Evolutionary conservation across 768 basidiomycete species (phyloP).

Genomic region (Solioccasus polychromus): DNA sequence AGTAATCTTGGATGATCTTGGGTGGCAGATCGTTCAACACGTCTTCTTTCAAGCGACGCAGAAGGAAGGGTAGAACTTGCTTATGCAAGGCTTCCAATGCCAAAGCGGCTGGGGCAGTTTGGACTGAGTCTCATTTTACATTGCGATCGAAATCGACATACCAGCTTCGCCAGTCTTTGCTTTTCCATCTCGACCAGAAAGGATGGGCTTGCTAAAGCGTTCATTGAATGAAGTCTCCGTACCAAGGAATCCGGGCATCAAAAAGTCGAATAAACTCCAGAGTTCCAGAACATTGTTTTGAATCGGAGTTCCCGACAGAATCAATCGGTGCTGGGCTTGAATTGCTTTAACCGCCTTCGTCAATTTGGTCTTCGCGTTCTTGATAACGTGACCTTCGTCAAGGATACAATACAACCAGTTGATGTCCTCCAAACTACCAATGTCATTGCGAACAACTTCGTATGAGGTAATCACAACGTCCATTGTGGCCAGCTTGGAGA

Average conservation of each 20-base stretch:
- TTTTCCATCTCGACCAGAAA: constrained; percentile 93
- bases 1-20: constrained; percentile 99
- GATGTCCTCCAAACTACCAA: constrained; percentile 64
- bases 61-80: constrained; percentile 96
- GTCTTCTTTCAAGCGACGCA: constrained; percentile 96
- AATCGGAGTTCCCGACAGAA: constrained; percentile 96
- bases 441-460: constrained; percentile 95
- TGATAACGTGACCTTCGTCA: constrained; percentile 98
- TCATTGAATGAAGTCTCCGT: constrained; percentile 94
- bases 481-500: constrained; percentile 61
- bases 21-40: constrained; percentile 94
- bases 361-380: constrained; percentile 97
- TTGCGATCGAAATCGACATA: constrained; percentile 36
- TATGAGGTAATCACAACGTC: constrained; percentile 98
- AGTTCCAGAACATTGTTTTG: constrained; percentile 98
- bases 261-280: constrained; percentile 98
- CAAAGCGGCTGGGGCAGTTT: constrained; percentile 64
- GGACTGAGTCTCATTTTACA: constrained; percentile 1
- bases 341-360: constrained; percentile 94
- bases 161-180: constrained; percentile 93
- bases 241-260: constrained; percentile 99
- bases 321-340: constrained; percentile 86
- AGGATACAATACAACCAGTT: constrained; percentile 96
- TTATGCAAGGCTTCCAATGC: constrained; percentile 97
- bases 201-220: constrained; percentile 91